Conservation (phyloP, 148 eudicot genomes). For the Diospyros lotus region DNA sequence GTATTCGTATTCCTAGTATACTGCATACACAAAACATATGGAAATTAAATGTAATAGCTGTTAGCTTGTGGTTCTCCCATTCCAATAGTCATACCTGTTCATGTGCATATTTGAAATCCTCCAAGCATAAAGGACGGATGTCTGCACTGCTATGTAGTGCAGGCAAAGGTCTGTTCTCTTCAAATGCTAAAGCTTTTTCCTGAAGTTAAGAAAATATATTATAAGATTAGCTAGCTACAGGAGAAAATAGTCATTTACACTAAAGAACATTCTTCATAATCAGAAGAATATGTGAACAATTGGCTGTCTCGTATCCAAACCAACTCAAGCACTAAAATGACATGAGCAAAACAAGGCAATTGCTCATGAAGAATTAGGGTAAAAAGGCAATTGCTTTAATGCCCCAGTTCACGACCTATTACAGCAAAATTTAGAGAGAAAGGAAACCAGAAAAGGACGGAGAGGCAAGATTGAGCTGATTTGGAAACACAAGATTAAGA, state of each 20-base stretch:
- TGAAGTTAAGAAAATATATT: conserved; percentile 22
- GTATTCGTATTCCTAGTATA: background rate
- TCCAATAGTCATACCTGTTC: conserved; percentile 58
- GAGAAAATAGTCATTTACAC: background rate
- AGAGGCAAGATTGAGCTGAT: background rate
- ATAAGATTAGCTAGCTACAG: conserved; percentile 1
- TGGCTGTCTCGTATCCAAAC: background rate
- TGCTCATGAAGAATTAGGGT: background rate
- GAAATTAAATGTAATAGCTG: background rate
- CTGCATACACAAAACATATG: background rate
- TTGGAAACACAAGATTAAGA: background rate
- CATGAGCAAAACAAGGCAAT: background rate
- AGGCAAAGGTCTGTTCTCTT: conserved; percentile 58
- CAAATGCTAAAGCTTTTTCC: conserved; percentile 71
- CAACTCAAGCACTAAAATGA: background rate
- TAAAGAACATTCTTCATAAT: background rate
- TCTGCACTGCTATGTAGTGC: conserved; percentile 62
- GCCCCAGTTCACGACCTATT: background rate
- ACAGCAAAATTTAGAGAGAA: background rate
- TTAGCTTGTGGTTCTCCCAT: background rate
- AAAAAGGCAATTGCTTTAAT: background rate
- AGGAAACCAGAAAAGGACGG: background rate
- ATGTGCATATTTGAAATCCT: conserved; percentile 85
- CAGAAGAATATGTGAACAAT: background rate
- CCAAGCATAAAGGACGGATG: conserved; percentile 66